Evolutionary conservation across 441 rosid genomes (phyloP).

Genomic region (Erodium texanum): DNA sequence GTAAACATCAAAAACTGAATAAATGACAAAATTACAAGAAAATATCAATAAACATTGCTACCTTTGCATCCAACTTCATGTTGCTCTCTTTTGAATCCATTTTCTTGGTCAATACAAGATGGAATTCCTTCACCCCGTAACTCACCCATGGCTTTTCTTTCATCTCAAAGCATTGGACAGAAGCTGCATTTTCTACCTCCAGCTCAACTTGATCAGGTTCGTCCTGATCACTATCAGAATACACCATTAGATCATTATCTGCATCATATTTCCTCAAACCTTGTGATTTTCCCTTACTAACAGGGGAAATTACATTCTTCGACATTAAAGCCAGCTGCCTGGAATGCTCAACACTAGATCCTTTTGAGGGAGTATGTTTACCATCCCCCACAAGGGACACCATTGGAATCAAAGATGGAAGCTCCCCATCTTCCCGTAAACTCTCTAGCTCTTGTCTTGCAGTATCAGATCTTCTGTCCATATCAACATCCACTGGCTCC

Average conservation of each 20-base stretch:
- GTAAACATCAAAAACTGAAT: conserved; percentile 9
- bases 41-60: conserved; percentile 20
- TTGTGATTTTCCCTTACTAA: conserved; percentile 42
- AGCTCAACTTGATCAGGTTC: conserved; percentile 41
- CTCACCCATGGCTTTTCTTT: conserved; percentile 58
- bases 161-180: conserved; percentile 23
- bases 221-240: conserved; percentile 69
- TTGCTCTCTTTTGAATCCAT: conserved; percentile 30
- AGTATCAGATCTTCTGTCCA: conserved; percentile 42
- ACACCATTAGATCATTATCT: conserved; percentile 60
- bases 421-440: conserved; percentile 86
- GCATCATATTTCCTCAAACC: conserved; percentile 68
- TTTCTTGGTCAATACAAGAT: conserved; percentile 49
- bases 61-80: conserved; percentile 74
- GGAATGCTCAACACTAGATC: conserved; percentile 43
- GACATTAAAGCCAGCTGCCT: conserved; percentile 73
- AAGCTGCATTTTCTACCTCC: conserved; percentile 33
- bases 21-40: conserved; percentile 9
- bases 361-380: conserved; percentile 35
- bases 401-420: conserved; percentile 58
- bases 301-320: conserved; percentile 61
- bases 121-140: conserved; percentile 57
- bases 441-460: conserved; percentile 59
- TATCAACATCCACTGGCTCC: conserved; percentile 53
- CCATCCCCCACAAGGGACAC: conserved; percentile 36